Percentiles rank a stretch among this genome's conserved stretches.
Conservation (phyloP, 805 yeast species). For the Metschnikowia sp. region DNA sequence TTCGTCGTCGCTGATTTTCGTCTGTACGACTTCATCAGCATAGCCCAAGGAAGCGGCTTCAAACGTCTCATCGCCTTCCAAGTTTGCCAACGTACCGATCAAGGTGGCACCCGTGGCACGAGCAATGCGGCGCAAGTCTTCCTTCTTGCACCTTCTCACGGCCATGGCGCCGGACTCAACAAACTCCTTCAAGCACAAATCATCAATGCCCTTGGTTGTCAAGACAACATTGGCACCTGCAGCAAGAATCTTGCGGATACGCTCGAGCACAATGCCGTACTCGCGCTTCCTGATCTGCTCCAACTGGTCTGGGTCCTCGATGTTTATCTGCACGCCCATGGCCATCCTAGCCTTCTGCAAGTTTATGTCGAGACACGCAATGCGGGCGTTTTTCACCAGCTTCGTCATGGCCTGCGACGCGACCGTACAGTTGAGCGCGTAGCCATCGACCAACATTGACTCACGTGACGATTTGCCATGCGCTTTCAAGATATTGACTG, state of each 20-base stretch:
- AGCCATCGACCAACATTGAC: constrained; percentile 84
- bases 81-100: constrained; percentile 79
- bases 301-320: constrained; percentile 95
- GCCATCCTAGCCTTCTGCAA: constrained; percentile 97
- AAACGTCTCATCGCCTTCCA: constrained; percentile 94
- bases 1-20: constrained; percentile 91
- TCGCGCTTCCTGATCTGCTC: constrained; percentile 90
- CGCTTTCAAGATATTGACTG: constrained; percentile 92
- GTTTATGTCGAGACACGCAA: constrained; percentile 88
- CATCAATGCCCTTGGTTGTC: constrained; percentile 94
- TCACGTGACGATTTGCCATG: constrained; percentile 93
- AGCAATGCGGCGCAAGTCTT: constrained; percentile 94
- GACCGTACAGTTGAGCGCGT: constrained; percentile 94
- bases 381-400: constrained; percentile 63
- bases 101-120: constrained; percentile 97
- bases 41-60: constrained; percentile 80
- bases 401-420: constrained; percentile 97
- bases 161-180: constrained; percentile 92
- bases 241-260: constrained; percentile 72
- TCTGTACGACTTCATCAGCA: constrained; percentile 89
- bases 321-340: constrained; percentile 94
- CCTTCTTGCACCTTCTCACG: constrained; percentile 94
- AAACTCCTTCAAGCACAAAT: constrained; percentile 84
- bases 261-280: constrained; percentile 78
- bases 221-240: constrained; percentile 92